phyloP scores from a whole-genome alignment of 2,329 filamentous ascomycete species.

The Penicillium polonicum region DNA sequence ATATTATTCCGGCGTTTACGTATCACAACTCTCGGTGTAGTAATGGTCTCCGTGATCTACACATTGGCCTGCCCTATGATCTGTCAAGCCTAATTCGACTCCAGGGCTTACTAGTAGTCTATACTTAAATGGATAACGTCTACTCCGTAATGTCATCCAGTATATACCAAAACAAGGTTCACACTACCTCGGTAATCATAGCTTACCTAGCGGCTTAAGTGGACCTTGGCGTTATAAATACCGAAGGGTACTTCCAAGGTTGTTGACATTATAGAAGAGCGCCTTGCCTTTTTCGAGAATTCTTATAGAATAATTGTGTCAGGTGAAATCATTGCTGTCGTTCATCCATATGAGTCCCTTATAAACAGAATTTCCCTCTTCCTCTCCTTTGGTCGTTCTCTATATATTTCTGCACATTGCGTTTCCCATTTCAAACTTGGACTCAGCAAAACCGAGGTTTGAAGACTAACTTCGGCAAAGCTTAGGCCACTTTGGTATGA shows the following conservation, averaged over 20 bases:
- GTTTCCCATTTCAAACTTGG: not conserved
- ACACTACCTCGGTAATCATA: not conserved
- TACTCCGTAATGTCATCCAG: not conserved
- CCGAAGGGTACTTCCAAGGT: not conserved
- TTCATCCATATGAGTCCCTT: not conserved
- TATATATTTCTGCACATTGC: not conserved
- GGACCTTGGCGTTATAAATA: not conserved
- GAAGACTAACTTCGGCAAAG: not conserved
- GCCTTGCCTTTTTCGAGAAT: not conserved
- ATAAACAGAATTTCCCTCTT: not conserved
- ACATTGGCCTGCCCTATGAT: not conserved
- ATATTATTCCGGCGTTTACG: no score
- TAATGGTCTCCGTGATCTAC: no score
- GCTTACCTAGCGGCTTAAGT: not conserved
- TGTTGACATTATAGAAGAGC: not conserved
- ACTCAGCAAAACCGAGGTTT: not conserved
- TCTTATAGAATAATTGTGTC: not conserved
- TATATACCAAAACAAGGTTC: not conserved
- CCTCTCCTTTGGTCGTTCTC: not conserved
- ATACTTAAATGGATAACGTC: not conserved
- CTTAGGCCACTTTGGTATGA: not conserved
- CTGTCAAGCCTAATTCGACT: not conserved
- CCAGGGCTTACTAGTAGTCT: no score
- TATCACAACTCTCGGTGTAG: no score
- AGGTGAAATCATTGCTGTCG: not conserved